phyloP scores from a whole-genome alignment of 208 protist genomes.

The Angomonas deanei region DNA sequence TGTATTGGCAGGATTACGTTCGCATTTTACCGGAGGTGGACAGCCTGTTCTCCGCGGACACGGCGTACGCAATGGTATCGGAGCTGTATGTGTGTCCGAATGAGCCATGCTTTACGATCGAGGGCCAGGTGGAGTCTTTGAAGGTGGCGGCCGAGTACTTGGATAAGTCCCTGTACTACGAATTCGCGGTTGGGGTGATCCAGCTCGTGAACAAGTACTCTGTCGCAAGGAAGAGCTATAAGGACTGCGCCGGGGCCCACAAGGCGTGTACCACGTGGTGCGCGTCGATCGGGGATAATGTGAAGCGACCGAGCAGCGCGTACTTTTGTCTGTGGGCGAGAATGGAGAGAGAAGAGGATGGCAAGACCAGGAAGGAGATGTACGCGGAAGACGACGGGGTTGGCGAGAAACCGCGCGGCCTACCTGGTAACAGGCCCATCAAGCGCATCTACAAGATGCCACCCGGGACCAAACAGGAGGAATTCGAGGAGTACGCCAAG shows the following conservation, averaged over 20 bases:
- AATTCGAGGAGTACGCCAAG: constrained; percentile 61
- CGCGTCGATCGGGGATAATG: constrained; percentile 39
- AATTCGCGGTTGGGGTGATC: constrained; percentile 62
- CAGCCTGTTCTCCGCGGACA: constrained; percentile 49
- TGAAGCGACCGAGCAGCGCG: constrained; percentile 40
- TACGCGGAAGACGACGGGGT: constrained; percentile 32
- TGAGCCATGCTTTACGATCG: constrained; percentile 72
- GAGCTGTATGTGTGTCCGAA: constrained; percentile 77
- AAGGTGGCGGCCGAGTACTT: constrained; percentile 76
- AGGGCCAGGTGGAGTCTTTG: constrained; percentile 74
- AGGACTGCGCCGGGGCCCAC: constrained; percentile 46
- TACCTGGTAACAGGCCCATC: constrained; percentile 47
- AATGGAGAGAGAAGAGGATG: constrained; percentile 56
- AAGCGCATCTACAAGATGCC: constrained; percentile 86
- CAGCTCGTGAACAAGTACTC: constrained; percentile 63
- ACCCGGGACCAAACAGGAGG: constrained; percentile 23
- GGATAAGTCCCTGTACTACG: constrained; percentile 81
- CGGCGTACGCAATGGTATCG: constrained; percentile 68
- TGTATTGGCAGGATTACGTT: constrained; percentile 91
- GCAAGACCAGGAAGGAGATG: constrained; percentile 22
- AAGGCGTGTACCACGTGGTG: constrained; percentile 73
- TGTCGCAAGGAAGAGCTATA: constrained; percentile 49
- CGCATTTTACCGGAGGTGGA: constrained; percentile 80
- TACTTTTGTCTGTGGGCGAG: constrained; percentile 84
- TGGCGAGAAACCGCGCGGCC: constrained; percentile 41